Evolutionary conservation across 2,329 filamentous ascomycete genomes (phyloP).

Genomic region (Fusarium scirpi): DNA sequence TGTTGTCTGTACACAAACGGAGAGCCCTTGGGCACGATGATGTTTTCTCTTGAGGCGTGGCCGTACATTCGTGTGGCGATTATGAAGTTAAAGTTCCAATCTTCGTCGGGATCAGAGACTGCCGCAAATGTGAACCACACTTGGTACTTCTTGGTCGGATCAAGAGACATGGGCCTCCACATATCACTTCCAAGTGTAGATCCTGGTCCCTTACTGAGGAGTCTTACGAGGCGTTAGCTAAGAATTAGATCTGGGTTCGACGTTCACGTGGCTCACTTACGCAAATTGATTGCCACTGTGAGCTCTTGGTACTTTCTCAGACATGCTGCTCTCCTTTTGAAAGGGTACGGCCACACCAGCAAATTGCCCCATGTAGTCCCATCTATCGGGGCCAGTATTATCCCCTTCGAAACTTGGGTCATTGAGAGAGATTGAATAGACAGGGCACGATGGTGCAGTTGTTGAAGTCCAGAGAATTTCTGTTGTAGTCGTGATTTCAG

Average conservation of each 20-base stretch:
- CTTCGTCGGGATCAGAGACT: not conserved
- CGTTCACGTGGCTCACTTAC: not conserved
- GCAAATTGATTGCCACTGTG: conserved; percentile 6
- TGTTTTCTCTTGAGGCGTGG: not conserved
- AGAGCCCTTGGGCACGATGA: not conserved
- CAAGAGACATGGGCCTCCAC: conserved; percentile 1
- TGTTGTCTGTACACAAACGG: conserved; percentile 7
- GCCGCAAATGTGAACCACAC: conserved; percentile 4
- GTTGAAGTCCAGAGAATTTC: not conserved
- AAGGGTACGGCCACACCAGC: not conserved
- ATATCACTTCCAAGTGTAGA: conserved; percentile 2
- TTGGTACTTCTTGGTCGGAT: conserved; percentile 9
- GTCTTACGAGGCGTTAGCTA: not conserved
- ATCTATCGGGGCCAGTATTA: conserved; percentile 1
- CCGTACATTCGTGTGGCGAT: not conserved
- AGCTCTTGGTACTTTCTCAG: not conserved
- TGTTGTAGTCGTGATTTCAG: not conserved
- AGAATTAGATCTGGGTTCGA: not conserved
- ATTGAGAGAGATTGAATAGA: not conserved
- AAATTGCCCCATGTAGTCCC: not conserved
- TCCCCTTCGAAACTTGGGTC: conserved; percentile 6
- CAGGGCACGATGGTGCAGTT: not conserved
- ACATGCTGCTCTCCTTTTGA: not conserved
- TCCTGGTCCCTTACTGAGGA: not conserved
- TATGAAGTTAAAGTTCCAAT: not conserved